phyloP scores from a whole-genome alignment of 768 basidiomycete genomes.

The Kwoniella sp. region DNA sequence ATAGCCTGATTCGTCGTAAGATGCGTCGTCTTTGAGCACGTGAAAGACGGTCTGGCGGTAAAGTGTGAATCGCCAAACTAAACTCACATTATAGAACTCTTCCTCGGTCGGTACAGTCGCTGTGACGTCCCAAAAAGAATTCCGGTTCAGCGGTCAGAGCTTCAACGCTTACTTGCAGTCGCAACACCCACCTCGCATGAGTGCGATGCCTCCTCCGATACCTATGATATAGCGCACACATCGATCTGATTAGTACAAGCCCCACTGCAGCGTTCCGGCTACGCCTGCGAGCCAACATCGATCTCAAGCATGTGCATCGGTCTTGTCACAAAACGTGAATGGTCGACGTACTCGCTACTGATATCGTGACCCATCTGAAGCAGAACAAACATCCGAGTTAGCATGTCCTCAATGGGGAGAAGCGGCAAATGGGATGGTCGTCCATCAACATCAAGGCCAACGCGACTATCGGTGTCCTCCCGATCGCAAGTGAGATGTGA shows the following conservation, averaged over 20 bases:
- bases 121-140: conserved; percentile 23
- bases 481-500: background rate
- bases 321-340: background rate
- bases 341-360: conserved; percentile 27
- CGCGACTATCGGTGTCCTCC: no score
- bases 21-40: no score
- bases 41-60: background rate
- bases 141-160: no score
- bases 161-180: no score
- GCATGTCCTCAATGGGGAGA: background rate
- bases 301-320: background rate
- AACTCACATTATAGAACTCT: conserved; percentile 52
- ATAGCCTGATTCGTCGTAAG: background rate
- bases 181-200: conserved; percentile 46
- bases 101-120: conserved; percentile 51
- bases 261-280: no score
- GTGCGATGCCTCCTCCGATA: conserved; percentile 42
- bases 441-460: background rate
- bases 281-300: background rate
- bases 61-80: background rate
- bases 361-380: conserved; percentile 32
- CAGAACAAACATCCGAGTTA: no score
- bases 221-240: conserved; percentile 2
- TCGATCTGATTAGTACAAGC: background rate
- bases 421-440: no score